Evolutionary conservation across 345 rosid species (phyloP).

Genomic region (Carallia brachiata): DNA sequence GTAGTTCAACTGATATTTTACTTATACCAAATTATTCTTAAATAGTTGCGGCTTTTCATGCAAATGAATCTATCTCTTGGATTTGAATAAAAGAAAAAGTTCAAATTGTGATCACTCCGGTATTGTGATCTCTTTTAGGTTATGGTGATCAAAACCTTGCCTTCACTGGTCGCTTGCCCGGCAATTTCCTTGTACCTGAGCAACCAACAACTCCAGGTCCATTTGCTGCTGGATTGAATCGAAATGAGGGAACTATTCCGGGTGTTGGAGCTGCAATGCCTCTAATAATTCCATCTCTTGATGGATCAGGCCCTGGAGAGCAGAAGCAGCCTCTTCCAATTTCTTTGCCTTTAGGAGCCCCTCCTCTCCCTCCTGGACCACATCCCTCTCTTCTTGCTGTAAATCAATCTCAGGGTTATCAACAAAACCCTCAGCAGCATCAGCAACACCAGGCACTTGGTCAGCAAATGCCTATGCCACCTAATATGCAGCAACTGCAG

Average conservation of each 20-base stretch:
- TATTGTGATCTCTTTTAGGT: conserved; percentile 38
- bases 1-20: neutral
- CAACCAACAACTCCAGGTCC: conserved; percentile 78
- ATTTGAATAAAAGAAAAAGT: neutral
- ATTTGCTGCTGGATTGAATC: conserved; percentile 67
- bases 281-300: conserved; percentile 53
- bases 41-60: too few species aligned
- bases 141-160: conserved; percentile 77
- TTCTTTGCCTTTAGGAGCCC: conserved; percentile 71
- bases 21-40: neutral
- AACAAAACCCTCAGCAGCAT: conserved; percentile 65
- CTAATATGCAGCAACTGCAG: conserved; percentile 82
- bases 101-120: conserved; percentile 5
- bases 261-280: conserved; percentile 93
- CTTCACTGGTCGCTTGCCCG: conserved; percentile 71
- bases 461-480: conserved; percentile 63
- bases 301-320: conserved; percentile 76
- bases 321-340: conserved; percentile 66
- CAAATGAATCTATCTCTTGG: neutral
- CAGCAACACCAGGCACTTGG: conserved; percentile 69
- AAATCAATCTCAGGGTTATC: conserved; percentile 84
- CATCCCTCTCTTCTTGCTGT: conserved; percentile 83
- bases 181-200: conserved; percentile 65
- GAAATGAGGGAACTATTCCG: conserved; percentile 95
- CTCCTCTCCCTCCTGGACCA: conserved; percentile 97